Conservation (phyloP, 1,139 yeast species). For the Suhomyces guaymorum region DNA sequence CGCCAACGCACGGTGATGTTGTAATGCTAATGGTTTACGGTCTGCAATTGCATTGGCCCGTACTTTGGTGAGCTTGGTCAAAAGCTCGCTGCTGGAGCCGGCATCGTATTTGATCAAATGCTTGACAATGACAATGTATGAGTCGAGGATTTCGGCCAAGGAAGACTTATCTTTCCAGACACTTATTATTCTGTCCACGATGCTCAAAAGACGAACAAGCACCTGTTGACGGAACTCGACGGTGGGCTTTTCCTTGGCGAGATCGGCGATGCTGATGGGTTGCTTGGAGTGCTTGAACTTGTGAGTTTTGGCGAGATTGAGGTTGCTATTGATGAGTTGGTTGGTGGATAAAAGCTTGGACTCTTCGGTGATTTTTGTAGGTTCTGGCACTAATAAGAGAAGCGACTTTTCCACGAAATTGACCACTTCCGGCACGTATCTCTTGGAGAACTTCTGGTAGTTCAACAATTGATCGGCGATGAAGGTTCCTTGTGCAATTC, state of each 20-base stretch:
- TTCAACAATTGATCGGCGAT: constrained; percentile 63
- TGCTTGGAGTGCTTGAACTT: constrained; percentile 9
- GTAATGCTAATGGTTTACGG: constrained; percentile 77
- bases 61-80: constrained; percentile 54
- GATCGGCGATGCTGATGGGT: constrained; percentile 20
- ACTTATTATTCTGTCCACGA: constrained; percentile 32
- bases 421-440: constrained; percentile 79
- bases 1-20: constrained; percentile 82
- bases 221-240: constrained; percentile 31
- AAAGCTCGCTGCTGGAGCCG: constrained; percentile 29
- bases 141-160: constrained; percentile 55
- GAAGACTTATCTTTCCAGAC: constrained; percentile 70
- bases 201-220: constrained; percentile 25
- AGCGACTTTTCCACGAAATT: constrained; percentile 59
- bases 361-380: constrained; percentile 20
- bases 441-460: constrained; percentile 77
- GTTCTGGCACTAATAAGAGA: constrained; percentile 47
- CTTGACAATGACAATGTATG: constrained; percentile 38
- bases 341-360: constrained; percentile 11
- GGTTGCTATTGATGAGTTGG: constrained; percentile 15
- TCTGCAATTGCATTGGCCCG: constrained; percentile 38
- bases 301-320: constrained; percentile 24
- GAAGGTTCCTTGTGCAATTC: constrained; percentile 50
- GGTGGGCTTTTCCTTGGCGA: constrained; percentile 19
- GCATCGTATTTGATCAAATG: constrained; percentile 42